Base-by-base conservation (phyloP, 202 grass and related monocot genomes). In the Panicum virgatum region DNA sequence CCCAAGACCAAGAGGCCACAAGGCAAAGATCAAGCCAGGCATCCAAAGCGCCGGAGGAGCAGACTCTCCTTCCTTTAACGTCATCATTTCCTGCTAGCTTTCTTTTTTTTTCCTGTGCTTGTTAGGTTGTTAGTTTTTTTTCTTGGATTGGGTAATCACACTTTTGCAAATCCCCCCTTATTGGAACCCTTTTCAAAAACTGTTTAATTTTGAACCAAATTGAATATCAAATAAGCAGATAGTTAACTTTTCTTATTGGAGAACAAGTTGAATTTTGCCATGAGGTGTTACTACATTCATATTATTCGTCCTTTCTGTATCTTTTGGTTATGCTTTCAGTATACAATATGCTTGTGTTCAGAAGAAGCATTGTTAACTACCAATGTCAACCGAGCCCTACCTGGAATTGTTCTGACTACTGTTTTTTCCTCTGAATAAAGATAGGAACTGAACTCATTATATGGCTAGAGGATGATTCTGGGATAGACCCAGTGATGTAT, bases 381-480 rank as follows among this genome's bases (percentile, higher is more conserved):
- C 26, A 50, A 32, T 46, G 22, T 62, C 34, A 9, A 64, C n/a
- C 5, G 34, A 72, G 62, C 37, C 29, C n/a, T 74, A 12, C 61
- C 23, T 19, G 44, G 57, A 30, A 51, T 16, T 42, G 2, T 65
- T 39, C 48, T 77, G 45, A 78, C 38, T 34, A 70, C 77, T 89
- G 45, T 3, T 57, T 69, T 45, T 26, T 68, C 38, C 39, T 69
- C 39, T 69, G 43, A 65, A 45, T 75, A 67, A 73, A 98, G 96
- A 90, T 98, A 77, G 89, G 80, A 73, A 90, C 90, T 63, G 92
- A 98, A 62, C 90, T 94, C 66, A 94, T 98, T 83, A 93, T 73
- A 91, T 98, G 95, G 95, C 66, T 86, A 45, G 90, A 85, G 20
- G 92, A 93, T 40, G 92, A 88, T 14, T 88, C 90, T 61, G n/a